Evolutionary conservation across 805 yeast species (phyloP).

Genomic region (Saccharomycopsis schoenii): DNA sequence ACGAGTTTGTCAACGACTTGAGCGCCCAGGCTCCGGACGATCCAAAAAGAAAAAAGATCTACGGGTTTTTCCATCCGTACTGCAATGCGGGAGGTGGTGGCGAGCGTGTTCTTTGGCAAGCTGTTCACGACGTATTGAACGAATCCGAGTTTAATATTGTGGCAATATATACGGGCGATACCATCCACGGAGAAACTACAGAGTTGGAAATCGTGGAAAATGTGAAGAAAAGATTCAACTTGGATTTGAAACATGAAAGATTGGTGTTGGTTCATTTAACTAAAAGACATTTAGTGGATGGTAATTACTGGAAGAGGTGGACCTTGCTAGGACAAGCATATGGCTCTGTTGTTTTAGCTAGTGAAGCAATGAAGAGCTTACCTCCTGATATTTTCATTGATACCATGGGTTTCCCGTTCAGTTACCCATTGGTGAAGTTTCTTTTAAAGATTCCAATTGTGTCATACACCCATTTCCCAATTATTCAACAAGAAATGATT

Average conservation of each 20-base stretch:
- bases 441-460: conserved; percentile 63
- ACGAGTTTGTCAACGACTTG: conserved; percentile 7
- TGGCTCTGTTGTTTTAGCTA: conserved; percentile 60
- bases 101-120: conserved; percentile 93
- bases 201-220: conserved; percentile 41
- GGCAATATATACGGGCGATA: conserved; percentile 65
- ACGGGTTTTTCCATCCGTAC: conserved; percentile 91
- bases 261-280: conserved; percentile 54
- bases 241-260: conserved; percentile 39
- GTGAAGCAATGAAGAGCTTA: conserved; percentile 59
- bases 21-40: conserved; percentile 21
- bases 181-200: conserved; percentile 28
- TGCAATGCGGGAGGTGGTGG: conserved; percentile 99
- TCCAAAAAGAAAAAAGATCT: conserved; percentile 35
- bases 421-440: conserved; percentile 54
- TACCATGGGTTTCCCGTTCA: conserved; percentile 89
- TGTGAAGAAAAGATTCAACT: conserved; percentile 47
- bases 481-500: conserved; percentile 83
- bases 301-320: conserved; percentile 62
- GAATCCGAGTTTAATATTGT: conserved; percentile 42
- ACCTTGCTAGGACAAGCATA: conserved; percentile 83
- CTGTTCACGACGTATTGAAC: conserved; percentile 60
- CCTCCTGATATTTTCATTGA: conserved; percentile 90
- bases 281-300: conserved; percentile 53
- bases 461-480: conserved; percentile 92